Conservation (phyloP, 129 eudicot species). For the Daucus carota region DNA sequence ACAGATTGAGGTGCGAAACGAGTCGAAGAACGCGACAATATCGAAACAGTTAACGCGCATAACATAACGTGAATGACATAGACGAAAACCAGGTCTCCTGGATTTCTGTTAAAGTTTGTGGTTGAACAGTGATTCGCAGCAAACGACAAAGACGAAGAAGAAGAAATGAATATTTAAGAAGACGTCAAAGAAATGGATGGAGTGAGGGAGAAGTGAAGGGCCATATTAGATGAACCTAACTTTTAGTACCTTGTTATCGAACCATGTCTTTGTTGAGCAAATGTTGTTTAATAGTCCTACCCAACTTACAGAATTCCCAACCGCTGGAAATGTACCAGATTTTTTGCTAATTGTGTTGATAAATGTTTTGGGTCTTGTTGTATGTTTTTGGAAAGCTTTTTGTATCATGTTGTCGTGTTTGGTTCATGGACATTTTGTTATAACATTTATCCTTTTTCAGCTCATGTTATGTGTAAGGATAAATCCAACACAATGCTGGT, state of each 20-base stretch:
- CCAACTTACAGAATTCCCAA: not conserved
- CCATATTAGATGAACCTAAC: constrained; percentile 1
- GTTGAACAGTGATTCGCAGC: not conserved
- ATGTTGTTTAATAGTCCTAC: not conserved
- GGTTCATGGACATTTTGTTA: no score
- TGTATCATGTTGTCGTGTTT: not conserved
- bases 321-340: not conserved
- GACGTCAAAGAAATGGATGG: not conserved
- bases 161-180: not conserved
- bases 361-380: not conserved
- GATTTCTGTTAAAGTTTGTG: not conserved
- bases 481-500: no score
- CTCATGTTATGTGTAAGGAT: no score
- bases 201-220: not conserved
- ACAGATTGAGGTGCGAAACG: not conserved
- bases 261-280: not conserved
- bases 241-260: not conserved
- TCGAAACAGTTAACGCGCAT: not conserved
- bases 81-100: not conserved
- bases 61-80: not conserved
- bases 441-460: no score
- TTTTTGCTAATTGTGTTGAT: no score
- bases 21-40: not conserved
- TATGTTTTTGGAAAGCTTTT: no score
- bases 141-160: not conserved